Conservation (phyloP, 163 green algal genomes). For the Coccomyxa subellipsoidea region DNA sequence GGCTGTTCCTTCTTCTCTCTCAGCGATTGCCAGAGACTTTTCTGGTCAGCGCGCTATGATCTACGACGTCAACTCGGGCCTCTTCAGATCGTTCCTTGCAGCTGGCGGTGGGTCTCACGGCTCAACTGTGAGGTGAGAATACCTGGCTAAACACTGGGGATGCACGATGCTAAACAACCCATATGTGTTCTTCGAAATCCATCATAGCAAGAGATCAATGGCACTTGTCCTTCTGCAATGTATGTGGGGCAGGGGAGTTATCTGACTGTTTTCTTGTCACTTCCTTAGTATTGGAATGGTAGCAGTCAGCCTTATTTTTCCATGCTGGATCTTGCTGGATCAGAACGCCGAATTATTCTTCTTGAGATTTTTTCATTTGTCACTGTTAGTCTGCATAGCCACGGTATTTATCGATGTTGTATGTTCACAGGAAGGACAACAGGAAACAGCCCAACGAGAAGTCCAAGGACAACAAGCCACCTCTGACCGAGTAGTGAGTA, state of each 20-base stretch:
- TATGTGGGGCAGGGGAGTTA: no score
- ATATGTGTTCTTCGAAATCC: neutral
- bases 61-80: constrained; percentile 50
- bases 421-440: constrained; percentile 39
- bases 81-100: constrained; percentile 59
- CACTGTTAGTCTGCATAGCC: neutral
- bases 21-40: neutral
- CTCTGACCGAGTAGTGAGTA: constrained; percentile 38
- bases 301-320: no score
- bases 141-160: neutral
- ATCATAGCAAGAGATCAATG: neutral
- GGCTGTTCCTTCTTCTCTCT: neutral
- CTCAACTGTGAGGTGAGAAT: constrained; percentile 4
- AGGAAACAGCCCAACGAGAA: constrained; percentile 51
- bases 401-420: no score
- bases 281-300: no score
- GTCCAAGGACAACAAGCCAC: constrained; percentile 62
- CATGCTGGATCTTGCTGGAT: no score
- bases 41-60: constrained; percentile 41
- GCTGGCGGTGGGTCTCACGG: constrained; percentile 34
- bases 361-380: neutral
- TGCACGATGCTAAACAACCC: neutral
- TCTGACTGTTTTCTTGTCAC: no score
- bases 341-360: no score
- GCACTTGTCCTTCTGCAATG: no score